Conservation (phyloP, 208 protist species). For the Leishmania arabica region DNA sequence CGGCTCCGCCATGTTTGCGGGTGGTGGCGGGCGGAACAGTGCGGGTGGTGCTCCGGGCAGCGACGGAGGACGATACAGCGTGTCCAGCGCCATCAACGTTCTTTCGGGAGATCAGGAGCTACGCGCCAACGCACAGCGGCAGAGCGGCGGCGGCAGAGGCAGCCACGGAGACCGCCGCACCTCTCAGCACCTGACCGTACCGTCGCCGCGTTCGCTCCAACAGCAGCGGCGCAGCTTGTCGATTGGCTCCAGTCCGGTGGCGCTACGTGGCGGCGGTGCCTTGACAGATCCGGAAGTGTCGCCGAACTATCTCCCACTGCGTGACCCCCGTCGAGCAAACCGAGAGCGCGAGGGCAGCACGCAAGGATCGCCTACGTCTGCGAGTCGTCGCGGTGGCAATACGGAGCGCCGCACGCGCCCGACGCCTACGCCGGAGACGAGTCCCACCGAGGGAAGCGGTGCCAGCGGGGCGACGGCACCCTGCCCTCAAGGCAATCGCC, state of each 20-base stretch:
- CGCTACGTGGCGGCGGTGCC: conserved; percentile 4
- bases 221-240: conserved; percentile 20
- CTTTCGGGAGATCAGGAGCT: conserved; percentile 41
- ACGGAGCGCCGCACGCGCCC: not conserved
- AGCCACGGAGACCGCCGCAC: conserved; percentile 2
- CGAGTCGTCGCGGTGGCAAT: conserved; percentile 17
- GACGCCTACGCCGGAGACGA: conserved; percentile 9
- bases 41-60: conserved; percentile 15
- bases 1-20: not conserved
- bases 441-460: not conserved
- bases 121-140: conserved; percentile 29
- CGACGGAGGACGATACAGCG: conserved; percentile 21
- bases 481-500: conserved; percentile 1
- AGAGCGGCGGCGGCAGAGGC: not conserved
- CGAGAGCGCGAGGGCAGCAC: not conserved
- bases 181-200: not conserved
- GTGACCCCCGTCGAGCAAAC: not conserved
- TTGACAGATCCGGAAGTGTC: conserved; percentile 21
- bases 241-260: not conserved
- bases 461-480: not conserved
- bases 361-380: conserved; percentile 11
- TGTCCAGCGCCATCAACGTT: conserved; percentile 43
- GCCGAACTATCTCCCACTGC: conserved; percentile 7
- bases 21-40: conserved; percentile 6
- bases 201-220: conserved; percentile 2